Evolutionary conservation across 805 yeast genomes (phyloP).

Genomic region (Komagataella kurtzmanii): DNA sequence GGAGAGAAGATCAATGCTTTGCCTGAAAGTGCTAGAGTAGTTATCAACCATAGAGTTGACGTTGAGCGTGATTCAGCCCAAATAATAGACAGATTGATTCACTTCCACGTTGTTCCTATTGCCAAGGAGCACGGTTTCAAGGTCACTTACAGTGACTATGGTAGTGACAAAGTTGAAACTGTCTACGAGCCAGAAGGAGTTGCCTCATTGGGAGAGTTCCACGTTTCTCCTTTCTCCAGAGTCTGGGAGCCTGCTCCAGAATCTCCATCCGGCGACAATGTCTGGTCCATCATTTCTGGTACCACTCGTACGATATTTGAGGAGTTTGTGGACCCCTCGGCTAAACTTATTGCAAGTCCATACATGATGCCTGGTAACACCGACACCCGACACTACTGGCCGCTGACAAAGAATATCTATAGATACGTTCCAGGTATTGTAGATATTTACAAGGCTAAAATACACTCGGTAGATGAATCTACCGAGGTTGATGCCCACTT

Average conservation of each 20-base stretch:
- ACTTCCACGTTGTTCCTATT: conserved; percentile 8
- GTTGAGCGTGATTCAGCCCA: conserved; percentile 35
- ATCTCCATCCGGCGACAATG: conserved; percentile 20
- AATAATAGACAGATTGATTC: conserved; percentile 21
- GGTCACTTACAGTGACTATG: conserved; percentile 19
- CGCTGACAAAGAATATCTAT: conserved; percentile 38
- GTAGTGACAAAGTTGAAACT: conserved; percentile 11
- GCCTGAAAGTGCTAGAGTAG: conserved; percentile 43
- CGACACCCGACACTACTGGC: conserved; percentile 49
- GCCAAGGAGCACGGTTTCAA: conserved; percentile 38
- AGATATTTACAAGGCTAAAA: conserved; percentile 14
- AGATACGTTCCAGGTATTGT: conserved; percentile 33
- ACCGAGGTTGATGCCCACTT: conserved; percentile 38
- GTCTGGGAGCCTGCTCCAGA: conserved; percentile 25
- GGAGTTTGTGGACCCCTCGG: background rate
- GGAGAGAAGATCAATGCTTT: conserved; percentile 65
- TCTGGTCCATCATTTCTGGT: conserved; percentile 33
- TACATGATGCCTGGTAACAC: conserved; percentile 39
- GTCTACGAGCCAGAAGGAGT: conserved; percentile 6
- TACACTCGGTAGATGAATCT: conserved; percentile 54
- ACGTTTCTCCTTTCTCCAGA: conserved; percentile 12
- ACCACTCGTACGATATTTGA: conserved; percentile 27
- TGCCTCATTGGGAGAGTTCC: conserved; percentile 25
- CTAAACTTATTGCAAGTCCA: background rate
- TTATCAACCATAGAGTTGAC: conserved; percentile 49